Base-by-base conservation (phyloP, 306 rosid genomes). In the Inga oerstediana region DNA sequence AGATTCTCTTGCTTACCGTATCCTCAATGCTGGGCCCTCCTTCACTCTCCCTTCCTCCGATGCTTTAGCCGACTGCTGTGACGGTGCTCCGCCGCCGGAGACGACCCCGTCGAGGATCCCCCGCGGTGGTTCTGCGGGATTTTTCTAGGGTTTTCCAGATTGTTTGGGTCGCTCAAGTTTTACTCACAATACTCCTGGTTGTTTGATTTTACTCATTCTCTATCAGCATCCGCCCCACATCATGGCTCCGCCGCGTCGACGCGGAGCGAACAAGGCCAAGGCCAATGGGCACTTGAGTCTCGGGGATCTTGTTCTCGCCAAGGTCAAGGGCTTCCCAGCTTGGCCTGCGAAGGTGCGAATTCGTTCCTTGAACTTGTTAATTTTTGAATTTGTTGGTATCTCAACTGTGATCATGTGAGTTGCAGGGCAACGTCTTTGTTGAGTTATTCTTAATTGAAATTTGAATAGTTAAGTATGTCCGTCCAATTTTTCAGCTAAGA, bases 221-320 rank as follows among this genome's bases (percentile, higher is more conserved):
- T 51, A 69, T 90, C 91, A 59, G 91, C 91, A 81, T 67, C 88
- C 34, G 80, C 82, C 85, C 81, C 68, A 46, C 48, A 74, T 79
- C 90, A 96, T 96, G 99, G 81, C 97, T 92, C 97, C 97, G 84
- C 87, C 88, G 87, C 99, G 99, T 88, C 86, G 93, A 87, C 99
- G 99, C 91, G 99, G 93, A 87, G 89, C 88, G 81, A 91, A 77
- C 89, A 97, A 94, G 89, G 87, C 89, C 4, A 91, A 88, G 86
- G 89, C 86, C 45, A 91, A 90, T 75, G 87, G 91, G 30, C 89
- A 92, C 87, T 78, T 97, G 88, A 87, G 91, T 67, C 85, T 92
- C 51, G 99, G 99, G 82, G 98, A 94, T 97, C 99, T 97, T 41
- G 99, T 97, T 7, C 99, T 97, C 27, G 99, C 99, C 41, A 97